Base-by-base conservation (phyloP, 2,329 filamentous ascomycete genomes). In the Colletotrichum lupini region DNA sequence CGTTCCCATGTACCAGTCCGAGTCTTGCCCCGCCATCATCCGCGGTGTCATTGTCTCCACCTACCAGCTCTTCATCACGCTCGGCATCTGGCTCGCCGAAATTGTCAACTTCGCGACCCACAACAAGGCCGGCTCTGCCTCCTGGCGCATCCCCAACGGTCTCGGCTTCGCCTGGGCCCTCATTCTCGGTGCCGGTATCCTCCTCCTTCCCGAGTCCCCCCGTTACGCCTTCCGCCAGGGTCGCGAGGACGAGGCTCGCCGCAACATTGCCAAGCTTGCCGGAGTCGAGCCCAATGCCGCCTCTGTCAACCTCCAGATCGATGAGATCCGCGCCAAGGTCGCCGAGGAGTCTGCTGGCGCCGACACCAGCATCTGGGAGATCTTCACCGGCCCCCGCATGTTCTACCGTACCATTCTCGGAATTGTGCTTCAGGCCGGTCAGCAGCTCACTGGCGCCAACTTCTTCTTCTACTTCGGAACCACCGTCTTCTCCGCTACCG, bases 1-100 rank as follows among this genome's bases (percentile, higher is more conserved):
- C 30, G 90, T 92, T 1, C 90, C 90, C 60, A 91, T 94, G 89
- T 93, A 93, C 77, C 91, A 93, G 79, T 89, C 87, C 19, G 92
- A 94, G 81, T 91, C 87, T 68, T 89, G 89, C 3, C 92, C 92
- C 0, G 87, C 90, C 73, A 87, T 90, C 72, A 88, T 93, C 63
- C 89, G 92, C 76, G 91, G 91, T 77, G 85, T 90, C 7, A 85
- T 93, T 52, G 87, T 93, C 32, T 87, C 88, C 1, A 89, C 87
- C 64, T 93, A 93, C 80, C 92, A 93, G 83, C 86, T 93, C 3
- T 89, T 92, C 79, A 91, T 93, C 79, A 93, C 92, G 0, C 83
- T 93, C 32, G 92, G 92, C 60, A 93, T 94, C 79, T 91, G 87
- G 85, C 83, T 83, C 28, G 85, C 86, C 49, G 87, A 89, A 77